Conservation (phyloP, 345 rosid species). For the Cochlearia excelsa region DNA sequence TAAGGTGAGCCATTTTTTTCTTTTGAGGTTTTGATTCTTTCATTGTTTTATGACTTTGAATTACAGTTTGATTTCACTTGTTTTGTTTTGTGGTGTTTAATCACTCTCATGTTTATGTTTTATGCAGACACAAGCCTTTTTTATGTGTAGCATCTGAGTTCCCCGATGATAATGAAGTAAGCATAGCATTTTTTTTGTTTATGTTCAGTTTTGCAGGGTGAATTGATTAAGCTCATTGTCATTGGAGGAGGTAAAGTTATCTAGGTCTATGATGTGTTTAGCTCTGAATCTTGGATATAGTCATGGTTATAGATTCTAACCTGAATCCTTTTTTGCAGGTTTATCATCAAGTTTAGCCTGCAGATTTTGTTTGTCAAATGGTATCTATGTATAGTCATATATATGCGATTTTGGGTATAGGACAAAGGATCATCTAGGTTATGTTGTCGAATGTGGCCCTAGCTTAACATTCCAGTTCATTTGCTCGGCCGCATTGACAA, state of each 20-base stretch:
- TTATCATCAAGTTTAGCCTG: slow-evolving; percentile 93
- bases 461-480: slow-evolving; percentile 69
- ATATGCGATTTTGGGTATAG: slow-evolving; percentile 36
- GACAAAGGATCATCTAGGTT: slow-evolving; percentile 99
- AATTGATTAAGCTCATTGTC: too few species aligned
- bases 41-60: slow-evolving; percentile 12
- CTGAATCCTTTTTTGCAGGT: slow-evolving; percentile 51
- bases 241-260: too few species aligned
- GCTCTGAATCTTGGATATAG: not conserved
- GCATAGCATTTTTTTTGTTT: slow-evolving; percentile 27
- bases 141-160: slow-evolving; percentile 90
- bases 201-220: not conserved
- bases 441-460: slow-evolving; percentile 85
- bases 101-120: slow-evolving; percentile 11
- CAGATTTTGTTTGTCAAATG: slow-evolving; percentile 31
- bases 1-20: too few species aligned
- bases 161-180: slow-evolving; percentile 96
- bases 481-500: slow-evolving; percentile 71
- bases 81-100: not conserved
- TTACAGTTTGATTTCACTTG: slow-evolving; percentile 11
- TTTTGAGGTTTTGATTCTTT: slow-evolving; percentile 6
- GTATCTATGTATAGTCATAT: slow-evolving; percentile 2
- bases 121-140: slow-evolving; percentile 86
- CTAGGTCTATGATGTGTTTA: too few species aligned
- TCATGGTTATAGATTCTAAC: slow-evolving; percentile 18